Percentiles rank a stretch among this genome's conserved stretches.
phyloP scores from a whole-genome alignment of 2,329 filamentous ascomycete genomes.

The Microascus cirrosus region DNA sequence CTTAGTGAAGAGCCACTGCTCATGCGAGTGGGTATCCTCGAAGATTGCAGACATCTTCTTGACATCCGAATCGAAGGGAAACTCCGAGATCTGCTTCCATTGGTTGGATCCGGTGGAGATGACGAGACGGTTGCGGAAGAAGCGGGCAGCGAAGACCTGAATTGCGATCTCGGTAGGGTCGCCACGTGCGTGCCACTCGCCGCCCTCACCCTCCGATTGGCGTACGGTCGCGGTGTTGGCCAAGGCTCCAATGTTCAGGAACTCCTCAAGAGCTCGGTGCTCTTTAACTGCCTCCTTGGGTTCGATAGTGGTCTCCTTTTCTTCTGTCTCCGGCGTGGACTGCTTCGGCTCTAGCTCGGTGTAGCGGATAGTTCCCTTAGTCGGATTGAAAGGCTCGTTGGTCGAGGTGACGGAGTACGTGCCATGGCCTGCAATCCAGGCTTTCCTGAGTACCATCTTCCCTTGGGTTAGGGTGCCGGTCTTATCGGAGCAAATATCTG shows the following conservation, averaged over 20 bases:
- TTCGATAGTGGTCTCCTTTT: constrained; percentile 15
- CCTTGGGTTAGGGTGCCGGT: constrained; percentile 40
- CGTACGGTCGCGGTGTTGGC: constrained; percentile 54
- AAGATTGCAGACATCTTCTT: constrained; percentile 72
- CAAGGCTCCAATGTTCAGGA: constrained; percentile 51
- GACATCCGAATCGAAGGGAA: constrained; percentile 62
- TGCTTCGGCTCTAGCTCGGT: constrained; percentile 17
- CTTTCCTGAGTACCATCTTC: constrained; percentile 50
- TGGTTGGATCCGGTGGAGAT: constrained; percentile 29
- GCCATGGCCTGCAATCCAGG: constrained; percentile 36
- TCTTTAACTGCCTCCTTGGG: constrained; percentile 23
- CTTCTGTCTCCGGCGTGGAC: constrained; percentile 9
- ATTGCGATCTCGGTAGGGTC: constrained; percentile 62
- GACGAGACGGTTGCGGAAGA: constrained; percentile 47
- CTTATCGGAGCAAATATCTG: constrained; percentile 59
- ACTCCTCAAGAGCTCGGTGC: constrained; percentile 39
- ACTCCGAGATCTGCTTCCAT: constrained; percentile 47
- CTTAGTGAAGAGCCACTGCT: constrained; percentile 46
- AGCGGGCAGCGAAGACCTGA: constrained; percentile 61
- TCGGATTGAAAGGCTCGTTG: constrained; percentile 46
- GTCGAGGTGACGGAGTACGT: constrained; percentile 35
- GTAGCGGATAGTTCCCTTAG: constrained; percentile 32
- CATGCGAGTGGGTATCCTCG: constrained; percentile 23
- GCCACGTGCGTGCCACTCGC: constrained; percentile 48
- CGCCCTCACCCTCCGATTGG: constrained; percentile 16